A percentile compares a stretch with the other conserved stretches of the same genome.
Evolutionary conservation across 2,329 filamentous ascomycete species (phyloP).

Genomic region (Penicillium sp.): DNA sequence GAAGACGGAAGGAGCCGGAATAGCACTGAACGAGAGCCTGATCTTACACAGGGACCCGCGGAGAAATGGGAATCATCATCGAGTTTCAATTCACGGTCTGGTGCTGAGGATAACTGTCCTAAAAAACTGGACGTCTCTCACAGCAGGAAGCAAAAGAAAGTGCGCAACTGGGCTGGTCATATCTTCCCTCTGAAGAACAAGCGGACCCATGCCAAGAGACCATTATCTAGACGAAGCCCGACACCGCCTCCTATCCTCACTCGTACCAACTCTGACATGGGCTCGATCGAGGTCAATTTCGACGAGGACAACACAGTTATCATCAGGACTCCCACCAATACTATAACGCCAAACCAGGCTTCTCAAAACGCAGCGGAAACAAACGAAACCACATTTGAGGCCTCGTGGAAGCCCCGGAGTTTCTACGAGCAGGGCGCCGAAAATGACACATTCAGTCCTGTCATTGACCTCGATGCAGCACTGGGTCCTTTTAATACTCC

Average conservation of each 20-base stretch:
- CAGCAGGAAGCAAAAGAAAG: constrained; percentile 63
- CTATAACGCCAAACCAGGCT: constrained; percentile 24
- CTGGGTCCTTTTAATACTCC: constrained; percentile 84
- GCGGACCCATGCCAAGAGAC: constrained; percentile 41
- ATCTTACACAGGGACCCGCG: constrained; percentile 1
- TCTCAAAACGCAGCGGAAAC: neutral
- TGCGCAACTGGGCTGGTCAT: constrained; percentile 59
- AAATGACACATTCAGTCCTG: constrained; percentile 67
- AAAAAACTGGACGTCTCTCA: constrained; percentile 3
- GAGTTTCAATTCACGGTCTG: constrained; percentile 12
- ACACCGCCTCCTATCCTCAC: constrained; percentile 43
- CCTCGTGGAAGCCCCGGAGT: constrained; percentile 41
- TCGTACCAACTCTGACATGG: constrained; percentile 39
- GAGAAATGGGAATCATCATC: constrained; percentile 16
- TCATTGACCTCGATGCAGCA: constrained; percentile 93
- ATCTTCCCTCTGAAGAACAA: constrained; percentile 50
- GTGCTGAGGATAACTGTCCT: neutral
- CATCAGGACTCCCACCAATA: constrained; percentile 41
- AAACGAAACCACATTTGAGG: constrained; percentile 27
- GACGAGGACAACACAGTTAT: constrained; percentile 49
- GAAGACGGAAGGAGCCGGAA: neutral
- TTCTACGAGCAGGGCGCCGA: constrained; percentile 45
- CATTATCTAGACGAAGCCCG: constrained; percentile 34
- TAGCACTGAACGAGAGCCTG: constrained; percentile 2
- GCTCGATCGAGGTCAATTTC: constrained; percentile 44